Percentiles rank a stretch among this genome's conserved stretches.
These are phyloP conservation scores for Penicillium glabrum DNA, from an alignment of 2,329 filamentous ascomycete species.

Conservation along the genomic window DNA sequence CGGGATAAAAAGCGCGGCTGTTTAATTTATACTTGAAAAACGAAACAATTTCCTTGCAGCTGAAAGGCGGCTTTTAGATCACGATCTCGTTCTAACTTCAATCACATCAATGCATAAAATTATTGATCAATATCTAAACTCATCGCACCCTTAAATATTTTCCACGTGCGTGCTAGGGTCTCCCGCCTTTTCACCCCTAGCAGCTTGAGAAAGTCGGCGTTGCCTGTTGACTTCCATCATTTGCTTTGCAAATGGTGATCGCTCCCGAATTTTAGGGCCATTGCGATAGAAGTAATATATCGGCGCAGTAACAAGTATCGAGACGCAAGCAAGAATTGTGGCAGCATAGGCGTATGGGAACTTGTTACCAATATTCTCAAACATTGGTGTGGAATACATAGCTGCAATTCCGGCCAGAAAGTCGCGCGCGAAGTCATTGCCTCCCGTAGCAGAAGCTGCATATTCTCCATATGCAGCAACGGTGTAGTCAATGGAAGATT, in stretches of 20 bases:
- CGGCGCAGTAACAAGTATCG: slow-evolving; percentile 56
- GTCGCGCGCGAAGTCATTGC: slow-evolving; percentile 65
- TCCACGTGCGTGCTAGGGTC: neutral
- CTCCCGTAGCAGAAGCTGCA: slow-evolving; percentile 64
- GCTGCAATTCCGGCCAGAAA: slow-evolving; percentile 63
- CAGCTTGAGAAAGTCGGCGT: neutral
- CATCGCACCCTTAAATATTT: neutral
- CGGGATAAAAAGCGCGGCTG: too few species aligned
- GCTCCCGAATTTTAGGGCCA: slow-evolving; percentile 54
- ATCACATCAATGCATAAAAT: neutral
- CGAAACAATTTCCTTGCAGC: too few species aligned
- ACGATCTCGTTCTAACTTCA: too few species aligned
- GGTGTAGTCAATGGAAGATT: slow-evolving; percentile 68
- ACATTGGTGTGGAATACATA: slow-evolving; percentile 54
- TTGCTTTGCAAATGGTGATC: slow-evolving; percentile 58
- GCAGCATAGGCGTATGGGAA: slow-evolving; percentile 50
- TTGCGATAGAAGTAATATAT: slow-evolving; percentile 63
- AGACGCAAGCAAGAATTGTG: slow-evolving; percentile 59
- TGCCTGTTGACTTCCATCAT: neutral
- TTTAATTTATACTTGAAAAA: too few species aligned
- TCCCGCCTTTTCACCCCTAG: neutral
- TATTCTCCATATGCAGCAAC: slow-evolving; percentile 65
- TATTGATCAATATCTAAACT: neutral
- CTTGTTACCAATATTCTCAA: neutral
- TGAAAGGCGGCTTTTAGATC: too few species aligned